phyloP scores from a whole-genome alignment of 495 filamentous ascomycete species.

The Xylaria cubensis region DNA sequence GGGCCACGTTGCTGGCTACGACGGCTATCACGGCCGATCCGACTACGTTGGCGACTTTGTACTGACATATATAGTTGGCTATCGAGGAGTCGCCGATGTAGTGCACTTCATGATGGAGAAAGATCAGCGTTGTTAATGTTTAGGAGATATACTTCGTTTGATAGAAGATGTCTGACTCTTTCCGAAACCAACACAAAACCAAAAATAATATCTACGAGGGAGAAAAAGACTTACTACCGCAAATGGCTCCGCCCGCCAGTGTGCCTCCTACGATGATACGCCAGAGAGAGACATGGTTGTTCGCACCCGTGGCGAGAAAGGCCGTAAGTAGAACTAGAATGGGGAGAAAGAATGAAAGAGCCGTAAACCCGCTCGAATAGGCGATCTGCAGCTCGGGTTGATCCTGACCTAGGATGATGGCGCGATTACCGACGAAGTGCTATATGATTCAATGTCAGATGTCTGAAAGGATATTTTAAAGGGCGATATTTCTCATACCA shows the following conservation, averaged over 20 bases:
- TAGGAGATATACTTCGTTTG: not conserved
- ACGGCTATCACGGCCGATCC: conserved; percentile 76
- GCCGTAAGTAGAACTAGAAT: conserved; percentile 74
- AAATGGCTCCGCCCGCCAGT: conserved; percentile 74
- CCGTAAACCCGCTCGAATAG: conserved; percentile 76
- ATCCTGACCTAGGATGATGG: conserved; percentile 71
- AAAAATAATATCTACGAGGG: not conserved
- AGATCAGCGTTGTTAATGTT: not conserved
- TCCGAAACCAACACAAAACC: not conserved
- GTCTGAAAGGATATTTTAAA: not conserved
- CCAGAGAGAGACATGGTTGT: conserved; percentile 60
- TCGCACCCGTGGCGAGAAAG: conserved; percentile 69
- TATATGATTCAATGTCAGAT: conserved; percentile 25
- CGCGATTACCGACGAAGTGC: conserved; percentile 86
- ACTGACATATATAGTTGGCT: conserved; percentile 72
- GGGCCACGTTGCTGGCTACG: conserved; percentile 67
- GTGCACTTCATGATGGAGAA: conserved; percentile 60
- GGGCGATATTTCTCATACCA: conserved; percentile 47
- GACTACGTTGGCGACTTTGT: conserved; percentile 63
- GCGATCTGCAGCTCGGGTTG: conserved; percentile 67
- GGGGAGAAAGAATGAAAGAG: conserved; percentile 81
- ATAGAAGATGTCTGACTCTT: not conserved
- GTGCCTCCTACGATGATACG: conserved; percentile 68
- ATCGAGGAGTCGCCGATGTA: conserved; percentile 87
- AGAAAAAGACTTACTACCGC: conserved; percentile 57